phyloP scores from a whole-genome alignment of 202 grass and related monocot genomes.

The Setaria italica region DNA sequence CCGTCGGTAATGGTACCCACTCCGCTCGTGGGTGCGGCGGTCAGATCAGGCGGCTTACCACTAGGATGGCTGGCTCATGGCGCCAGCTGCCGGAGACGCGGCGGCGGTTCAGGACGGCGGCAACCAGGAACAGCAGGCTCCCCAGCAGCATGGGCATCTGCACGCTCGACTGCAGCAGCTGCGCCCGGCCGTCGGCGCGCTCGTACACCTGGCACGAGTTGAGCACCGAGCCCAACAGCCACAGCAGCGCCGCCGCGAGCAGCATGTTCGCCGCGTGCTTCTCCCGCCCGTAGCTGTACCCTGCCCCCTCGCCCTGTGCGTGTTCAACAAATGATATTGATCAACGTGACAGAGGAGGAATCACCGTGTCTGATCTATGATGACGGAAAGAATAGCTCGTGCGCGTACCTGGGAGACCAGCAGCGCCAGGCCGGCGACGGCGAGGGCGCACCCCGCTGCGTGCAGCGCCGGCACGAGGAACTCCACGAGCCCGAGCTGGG shows the following conservation, averaged over 20 bases:
- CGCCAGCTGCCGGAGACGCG: background rate
- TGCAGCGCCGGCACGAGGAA: slow-evolving; percentile 65
- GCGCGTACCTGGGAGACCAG: slow-evolving; percentile 44
- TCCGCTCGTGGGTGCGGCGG: no score
- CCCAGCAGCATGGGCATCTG: slow-evolving; percentile 77
- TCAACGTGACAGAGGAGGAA: no score
- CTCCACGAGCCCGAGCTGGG: slow-evolving; percentile 83
- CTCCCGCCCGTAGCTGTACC: slow-evolving; percentile 24
- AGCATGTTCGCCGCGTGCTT: slow-evolving; percentile 54
- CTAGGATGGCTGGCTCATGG: slow-evolving; percentile 14
- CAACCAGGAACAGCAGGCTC: slow-evolving; percentile 78
- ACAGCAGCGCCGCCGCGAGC: slow-evolving; percentile 62
- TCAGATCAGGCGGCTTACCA: slow-evolving; percentile 30
- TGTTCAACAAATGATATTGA: background rate
- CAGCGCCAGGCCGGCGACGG: slow-evolving; percentile 46
- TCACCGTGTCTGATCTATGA: background rate
- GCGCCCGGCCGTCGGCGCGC: slow-evolving; percentile 70
- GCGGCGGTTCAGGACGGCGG: slow-evolving; percentile 50
- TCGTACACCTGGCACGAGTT: slow-evolving; percentile 89
- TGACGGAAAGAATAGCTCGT: background rate
- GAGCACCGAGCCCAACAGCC: slow-evolving; percentile 65
- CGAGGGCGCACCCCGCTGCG: slow-evolving; percentile 48
- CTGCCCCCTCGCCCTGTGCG: slow-evolving; percentile 7
- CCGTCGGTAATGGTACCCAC: no score
- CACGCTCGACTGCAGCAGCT: slow-evolving; percentile 76